phyloP scores from a whole-genome alignment of 306 rosid species.

The Prunus salicina region DNA sequence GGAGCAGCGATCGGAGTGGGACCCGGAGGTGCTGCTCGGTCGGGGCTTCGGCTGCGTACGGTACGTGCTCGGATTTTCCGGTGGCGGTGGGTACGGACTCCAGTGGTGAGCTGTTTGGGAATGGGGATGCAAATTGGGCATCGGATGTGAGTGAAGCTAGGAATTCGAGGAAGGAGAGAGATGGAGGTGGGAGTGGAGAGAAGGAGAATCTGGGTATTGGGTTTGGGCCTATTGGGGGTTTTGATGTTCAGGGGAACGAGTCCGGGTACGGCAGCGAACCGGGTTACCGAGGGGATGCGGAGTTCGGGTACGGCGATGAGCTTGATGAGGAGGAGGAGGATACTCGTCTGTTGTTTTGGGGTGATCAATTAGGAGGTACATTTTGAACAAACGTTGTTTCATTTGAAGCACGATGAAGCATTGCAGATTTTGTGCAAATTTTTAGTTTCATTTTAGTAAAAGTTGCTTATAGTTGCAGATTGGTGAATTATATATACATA shows the following conservation, averaged over 20 bases:
- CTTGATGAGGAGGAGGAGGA: conserved; percentile 95
- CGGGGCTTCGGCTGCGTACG: conserved; percentile 87
- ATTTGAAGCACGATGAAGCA: background rate
- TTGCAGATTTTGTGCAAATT: background rate
- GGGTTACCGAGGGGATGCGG: conserved; percentile 98
- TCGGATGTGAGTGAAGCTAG: conserved; percentile 92
- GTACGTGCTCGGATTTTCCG: conserved; percentile 95
- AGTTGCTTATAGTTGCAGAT: background rate
- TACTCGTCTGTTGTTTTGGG: conserved; percentile 72
- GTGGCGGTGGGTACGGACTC: conserved; percentile 91
- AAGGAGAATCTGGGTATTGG: conserved; percentile 68
- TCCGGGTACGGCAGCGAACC: conserved; percentile 99
- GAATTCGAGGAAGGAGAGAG: conserved; percentile 73
- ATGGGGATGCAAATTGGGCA: conserved; percentile 85
- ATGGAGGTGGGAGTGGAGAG: conserved; percentile 55
- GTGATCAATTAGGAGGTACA: conserved; percentile 63
- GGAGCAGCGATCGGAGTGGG: conserved; percentile 96
- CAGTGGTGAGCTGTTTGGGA: conserved; percentile 87
- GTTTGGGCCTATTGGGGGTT: conserved; percentile 60
- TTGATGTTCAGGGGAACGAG: conserved; percentile 73
- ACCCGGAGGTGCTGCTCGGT: conserved; percentile 86
- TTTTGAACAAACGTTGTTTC: background rate
- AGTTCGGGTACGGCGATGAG: conserved; percentile 95
- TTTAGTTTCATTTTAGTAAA: background rate
- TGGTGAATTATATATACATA: background rate